A percentile compares a stretch with the other conserved stretches of the same genome.
Evolutionary conservation across 768 basidiomycete genomes (phyloP).

Genomic region (Butyriboletus loyo): DNA sequence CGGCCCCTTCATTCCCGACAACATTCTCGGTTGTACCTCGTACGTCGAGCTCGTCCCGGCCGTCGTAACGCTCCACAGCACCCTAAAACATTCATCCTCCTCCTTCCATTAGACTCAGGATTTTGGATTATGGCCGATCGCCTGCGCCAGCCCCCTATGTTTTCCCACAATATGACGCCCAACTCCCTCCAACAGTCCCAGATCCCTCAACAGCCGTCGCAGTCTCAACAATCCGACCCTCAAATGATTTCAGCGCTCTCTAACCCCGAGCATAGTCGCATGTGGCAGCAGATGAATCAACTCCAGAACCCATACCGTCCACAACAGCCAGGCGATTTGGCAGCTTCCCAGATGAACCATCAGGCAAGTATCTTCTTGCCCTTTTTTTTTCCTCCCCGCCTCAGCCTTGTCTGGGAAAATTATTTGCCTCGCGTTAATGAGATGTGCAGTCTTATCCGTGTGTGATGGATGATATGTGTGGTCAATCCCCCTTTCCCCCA

Average conservation of each 20-base stretch:
- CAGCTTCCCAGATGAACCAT: slow-evolving; percentile 37
- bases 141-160: slow-evolving; percentile 52
- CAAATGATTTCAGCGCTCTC: slow-evolving; percentile 39
- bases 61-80: slow-evolving; percentile 26
- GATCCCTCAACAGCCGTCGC: slow-evolving; percentile 44
- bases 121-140: slow-evolving; percentile 61
- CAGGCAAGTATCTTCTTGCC: slow-evolving; percentile 42
- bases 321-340: slow-evolving; percentile 41
- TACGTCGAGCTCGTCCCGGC: slow-evolving; percentile 22
- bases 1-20: slow-evolving; percentile 32
- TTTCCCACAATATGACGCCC: slow-evolving; percentile 46
- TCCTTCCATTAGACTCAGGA: slow-evolving; percentile 23
- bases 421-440: slow-evolving; percentile 8
- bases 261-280: slow-evolving; percentile 50
- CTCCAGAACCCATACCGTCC: slow-evolving; percentile 42
- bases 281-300: slow-evolving; percentile 59
- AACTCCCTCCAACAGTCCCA: slow-evolving; percentile 41
- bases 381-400: slow-evolving; percentile 10
- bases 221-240: slow-evolving; percentile 40
- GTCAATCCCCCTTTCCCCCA: slow-evolving; percentile 21
- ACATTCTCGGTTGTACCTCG: slow-evolving; percentile 19
- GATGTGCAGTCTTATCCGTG: slow-evolving; percentile 10
- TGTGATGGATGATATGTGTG: slow-evolving; percentile 10
- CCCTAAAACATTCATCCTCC: slow-evolving; percentile 31
- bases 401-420: slow-evolving; percentile 16